These are phyloP conservation scores for Blastocystis sp. DNA, from an alignment of 352 stramenopile species.

Conservation along the genomic window DNA sequence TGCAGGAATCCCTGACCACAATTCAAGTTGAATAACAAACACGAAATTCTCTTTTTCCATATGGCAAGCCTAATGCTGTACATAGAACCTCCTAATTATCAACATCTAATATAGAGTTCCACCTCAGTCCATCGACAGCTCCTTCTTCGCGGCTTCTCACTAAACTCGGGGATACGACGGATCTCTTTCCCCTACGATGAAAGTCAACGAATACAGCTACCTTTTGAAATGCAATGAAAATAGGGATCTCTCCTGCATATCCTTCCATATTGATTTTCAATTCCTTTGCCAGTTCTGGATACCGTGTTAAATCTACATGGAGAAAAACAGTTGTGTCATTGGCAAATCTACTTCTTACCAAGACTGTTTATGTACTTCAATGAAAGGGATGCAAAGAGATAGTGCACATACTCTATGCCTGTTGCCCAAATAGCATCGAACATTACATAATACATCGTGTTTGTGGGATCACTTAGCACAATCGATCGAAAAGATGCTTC, in stretches of 20 bases:
- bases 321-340: conserved; percentile 5
- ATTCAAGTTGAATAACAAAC: not conserved
- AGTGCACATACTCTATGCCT: conserved; percentile 41
- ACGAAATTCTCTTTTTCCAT: not conserved
- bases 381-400: not conserved
- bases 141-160: conserved; percentile 9
- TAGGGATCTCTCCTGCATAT: conserved; percentile 41
- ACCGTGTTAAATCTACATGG: conserved; percentile 27
- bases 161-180: not conserved
- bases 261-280: conserved; percentile 19
- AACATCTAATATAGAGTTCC: not conserved
- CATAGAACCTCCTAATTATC: conserved; percentile 3
- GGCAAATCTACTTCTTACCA: not conserved
- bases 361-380: not conserved
- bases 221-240: conserved; percentile 33
- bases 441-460: conserved; percentile 16
- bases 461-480: conserved; percentile 11
- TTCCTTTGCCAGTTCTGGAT: not conserved
- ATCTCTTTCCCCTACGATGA: conserved; percentile 38
- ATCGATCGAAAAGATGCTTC: conserved; percentile 5
- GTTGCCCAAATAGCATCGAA: conserved; percentile 25
- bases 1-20: not conserved
- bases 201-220: not conserved
- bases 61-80: not conserved
- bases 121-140: conserved; percentile 23